Conservation (phyloP, 495 filamentous ascomycete genomes). For the Aspergillus hancockii region DNA sequence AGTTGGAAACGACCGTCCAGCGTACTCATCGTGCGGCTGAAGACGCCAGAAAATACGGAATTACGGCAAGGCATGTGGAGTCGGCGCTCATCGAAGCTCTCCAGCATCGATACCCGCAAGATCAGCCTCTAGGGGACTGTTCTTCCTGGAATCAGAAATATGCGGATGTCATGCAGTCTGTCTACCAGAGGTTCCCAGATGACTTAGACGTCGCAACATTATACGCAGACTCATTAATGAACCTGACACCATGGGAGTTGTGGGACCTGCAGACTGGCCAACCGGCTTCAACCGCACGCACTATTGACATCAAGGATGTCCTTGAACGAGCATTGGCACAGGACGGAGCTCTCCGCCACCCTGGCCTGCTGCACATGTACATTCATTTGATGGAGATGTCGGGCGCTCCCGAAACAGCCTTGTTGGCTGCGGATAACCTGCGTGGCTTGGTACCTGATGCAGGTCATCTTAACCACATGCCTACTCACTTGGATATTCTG, state of each 20-base stretch:
- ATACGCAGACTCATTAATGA: conserved; percentile 69
- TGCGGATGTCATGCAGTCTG: conserved; percentile 59
- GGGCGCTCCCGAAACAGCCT: conserved; percentile 55
- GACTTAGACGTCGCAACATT: conserved; percentile 63
- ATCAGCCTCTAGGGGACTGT: conserved; percentile 39
- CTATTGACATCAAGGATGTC: conserved; percentile 55
- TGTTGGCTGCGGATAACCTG: conserved; percentile 58
- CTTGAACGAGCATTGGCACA: conserved; percentile 53
- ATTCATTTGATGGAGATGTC: conserved; percentile 80
- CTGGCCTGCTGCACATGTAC: conserved; percentile 68
- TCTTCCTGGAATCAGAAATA: conserved; percentile 57
- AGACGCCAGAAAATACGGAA: conserved; percentile 40
- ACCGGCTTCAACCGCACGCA: conserved; percentile 53
- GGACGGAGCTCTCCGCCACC: conserved; percentile 48
- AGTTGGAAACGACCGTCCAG: conserved; percentile 47
- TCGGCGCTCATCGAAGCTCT: conserved; percentile 59
- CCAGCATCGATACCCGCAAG: conserved; percentile 53
- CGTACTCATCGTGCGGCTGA: conserved; percentile 45
- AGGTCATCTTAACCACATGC: conserved; percentile 75
- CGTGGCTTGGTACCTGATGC: conserved; percentile 64
- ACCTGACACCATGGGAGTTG: conserved; percentile 66
- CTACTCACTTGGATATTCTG: conserved; percentile 66
- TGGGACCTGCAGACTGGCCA: conserved; percentile 63
- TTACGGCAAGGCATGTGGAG: conserved; percentile 44
- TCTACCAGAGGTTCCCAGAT: conserved; percentile 52